Evolutionary conservation across 164 flowering plant species (phyloP).

Genomic region (Berberis vulgaris): DNA sequence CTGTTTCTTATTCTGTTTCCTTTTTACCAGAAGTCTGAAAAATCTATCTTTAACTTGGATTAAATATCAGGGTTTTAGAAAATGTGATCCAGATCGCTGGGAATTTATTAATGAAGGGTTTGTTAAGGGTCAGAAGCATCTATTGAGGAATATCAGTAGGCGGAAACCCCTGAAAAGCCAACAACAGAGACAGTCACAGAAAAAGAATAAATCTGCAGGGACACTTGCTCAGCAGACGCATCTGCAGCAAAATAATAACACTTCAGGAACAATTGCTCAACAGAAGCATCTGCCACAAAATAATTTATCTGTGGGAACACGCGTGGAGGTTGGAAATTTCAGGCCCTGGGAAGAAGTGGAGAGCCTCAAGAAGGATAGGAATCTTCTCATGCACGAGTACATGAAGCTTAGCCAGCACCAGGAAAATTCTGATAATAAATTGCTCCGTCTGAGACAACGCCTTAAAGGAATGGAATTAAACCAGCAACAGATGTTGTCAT

Average conservation of each 20-base stretch:
- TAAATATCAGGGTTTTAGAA: constrained; percentile 56
- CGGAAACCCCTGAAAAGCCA: constrained; percentile 37
- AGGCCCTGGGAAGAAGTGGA: constrained; percentile 54
- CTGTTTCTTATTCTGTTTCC: too few relatives aligned
- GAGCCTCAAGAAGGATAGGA: constrained; percentile 53
- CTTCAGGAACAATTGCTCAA: constrained; percentile 2
- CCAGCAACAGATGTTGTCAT: constrained; percentile 82
- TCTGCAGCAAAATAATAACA: constrained; percentile 19
- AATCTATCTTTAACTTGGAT: background rate
- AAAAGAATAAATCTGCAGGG: constrained; percentile 16
- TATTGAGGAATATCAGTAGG: constrained; percentile 48
- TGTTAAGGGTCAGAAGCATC: constrained; percentile 55
- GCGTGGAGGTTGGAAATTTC: constrained; percentile 20
- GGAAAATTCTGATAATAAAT: constrained; percentile 36
- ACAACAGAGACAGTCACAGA: constrained; percentile 25
- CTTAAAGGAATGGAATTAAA: constrained; percentile 65
- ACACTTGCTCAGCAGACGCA: constrained; percentile 23
- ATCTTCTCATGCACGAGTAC: constrained; percentile 53
- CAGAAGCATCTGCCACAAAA: too few relatives aligned
- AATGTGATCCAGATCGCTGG: constrained; percentile 60
- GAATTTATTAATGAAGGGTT: constrained; percentile 64
- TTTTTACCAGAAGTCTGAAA: too few relatives aligned
- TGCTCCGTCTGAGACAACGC: constrained; percentile 38
- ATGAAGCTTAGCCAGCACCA: constrained; percentile 51
- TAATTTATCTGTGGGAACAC: background rate